These are phyloP conservation scores for Microstegium vimineum DNA, from an alignment of 176 grass and related monocot genomes.

Conservation along the genomic window DNA sequence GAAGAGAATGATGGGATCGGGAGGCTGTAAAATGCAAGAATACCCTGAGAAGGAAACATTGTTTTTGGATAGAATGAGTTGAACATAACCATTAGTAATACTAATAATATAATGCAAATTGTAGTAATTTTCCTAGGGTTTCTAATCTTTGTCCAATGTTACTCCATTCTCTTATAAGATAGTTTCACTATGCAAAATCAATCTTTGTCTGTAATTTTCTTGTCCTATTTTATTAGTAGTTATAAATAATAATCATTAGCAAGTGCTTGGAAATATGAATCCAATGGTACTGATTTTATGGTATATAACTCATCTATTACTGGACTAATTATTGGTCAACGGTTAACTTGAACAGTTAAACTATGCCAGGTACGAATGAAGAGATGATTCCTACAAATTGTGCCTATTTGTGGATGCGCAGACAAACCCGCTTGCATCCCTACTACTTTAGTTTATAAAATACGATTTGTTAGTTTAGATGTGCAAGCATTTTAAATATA, in stretches of 20 bases:
- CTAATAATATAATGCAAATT: background rate
- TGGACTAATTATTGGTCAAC: background rate
- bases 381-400: no score
- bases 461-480: background rate
- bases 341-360: background rate
- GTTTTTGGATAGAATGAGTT: background rate
- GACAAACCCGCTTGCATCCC: no score
- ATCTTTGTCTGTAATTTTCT: background rate
- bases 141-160: background rate
- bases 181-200: background rate
- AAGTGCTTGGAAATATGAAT: background rate
- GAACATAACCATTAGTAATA: background rate
- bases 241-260: background rate
- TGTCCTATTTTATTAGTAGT: background rate
- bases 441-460: background rate
- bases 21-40: conserved; percentile 47
- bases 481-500: background rate
- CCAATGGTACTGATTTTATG: background rate
- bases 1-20: conserved; percentile 10
- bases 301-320: background rate
- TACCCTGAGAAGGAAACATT: conserved; percentile 28
- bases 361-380: background rate
- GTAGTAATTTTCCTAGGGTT: background rate
- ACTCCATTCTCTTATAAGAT: background rate
- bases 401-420: no score